Evolutionary conservation across 805 yeast genomes (phyloP), one percentile per base, ranked within the genome.

Genomic region (Cyberlindnera xishuangbannaensis): DNA sequence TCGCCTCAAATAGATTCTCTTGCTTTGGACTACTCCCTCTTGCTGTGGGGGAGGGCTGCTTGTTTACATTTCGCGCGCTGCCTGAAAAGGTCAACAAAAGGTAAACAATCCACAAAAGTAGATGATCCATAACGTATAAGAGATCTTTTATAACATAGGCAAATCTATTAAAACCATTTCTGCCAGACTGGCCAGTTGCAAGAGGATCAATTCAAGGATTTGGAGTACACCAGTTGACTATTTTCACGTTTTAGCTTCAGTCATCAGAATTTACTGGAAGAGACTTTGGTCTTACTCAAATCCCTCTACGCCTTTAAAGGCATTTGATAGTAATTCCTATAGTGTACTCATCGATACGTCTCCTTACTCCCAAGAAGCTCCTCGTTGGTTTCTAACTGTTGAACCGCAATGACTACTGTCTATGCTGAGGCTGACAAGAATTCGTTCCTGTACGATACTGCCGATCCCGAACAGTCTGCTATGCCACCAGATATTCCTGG

Each of bases 401-500:
- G 11, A 19, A 8, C 8, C 10, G 11, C 22, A 19, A 28, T 28
- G 32, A 18, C 39, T 20, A 19, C 25, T 13, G 32, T 32, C 9
- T 19, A 22, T 20, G 18, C 37, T 6, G 40, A 37, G 12, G 17
- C 35, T 14, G 18, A 25, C 11, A 25, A 35, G 28, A 30, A 31
- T 8, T 39, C 43, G 13, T 33, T 25, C 35, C 30, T 37, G 26
- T 37, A 36, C 25, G 39, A 37, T 30, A 25, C 22, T 18, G 20
- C 15, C 2, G 36, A 30, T 15, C 30, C 33, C 6, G 41, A 37
- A 2, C 33, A 17, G 3, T 25, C 35, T 7, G 7, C 30, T 5
- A 20, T 20, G 23, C 28, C 39, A 4, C 36, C 41, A 7, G 40
- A 43, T 13, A 24, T 45, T 13, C 38, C 45, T 12, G 34, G 31